Evolutionary conservation across 345 rosid species (phyloP).

Genomic region (Eucalyptus regnans): DNA sequence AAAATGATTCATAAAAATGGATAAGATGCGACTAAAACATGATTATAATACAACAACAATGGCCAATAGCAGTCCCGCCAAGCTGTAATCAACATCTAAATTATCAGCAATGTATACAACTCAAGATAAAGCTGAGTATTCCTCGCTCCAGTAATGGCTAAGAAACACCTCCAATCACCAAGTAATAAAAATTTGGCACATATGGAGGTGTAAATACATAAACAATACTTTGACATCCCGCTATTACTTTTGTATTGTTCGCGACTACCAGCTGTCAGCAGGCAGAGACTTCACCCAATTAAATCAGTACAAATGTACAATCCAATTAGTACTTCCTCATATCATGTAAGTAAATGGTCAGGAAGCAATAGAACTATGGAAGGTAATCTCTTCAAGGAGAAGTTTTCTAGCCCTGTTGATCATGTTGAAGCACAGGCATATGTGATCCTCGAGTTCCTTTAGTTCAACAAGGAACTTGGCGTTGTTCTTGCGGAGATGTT

Average conservation of each 20-base stretch:
- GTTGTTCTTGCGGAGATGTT: constrained; percentile 37
- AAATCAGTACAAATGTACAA: background rate
- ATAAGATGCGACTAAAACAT: background rate
- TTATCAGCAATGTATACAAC: background rate
- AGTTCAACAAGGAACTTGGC: constrained; percentile 24
- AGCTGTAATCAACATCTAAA: background rate
- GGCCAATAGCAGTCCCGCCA: background rate
- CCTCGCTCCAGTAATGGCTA: background rate
- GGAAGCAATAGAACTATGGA: background rate
- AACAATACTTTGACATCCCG: background rate
- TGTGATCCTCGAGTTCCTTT: constrained; percentile 55
- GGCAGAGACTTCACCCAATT: background rate
- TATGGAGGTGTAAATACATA: background rate
- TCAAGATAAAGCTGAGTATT: background rate
- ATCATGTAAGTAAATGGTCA: too few species aligned
- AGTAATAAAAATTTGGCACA: background rate
- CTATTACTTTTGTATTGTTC: background rate
- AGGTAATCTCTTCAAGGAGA: constrained; percentile 36
- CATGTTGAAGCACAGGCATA: constrained; percentile 44
- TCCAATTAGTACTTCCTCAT: background rate
- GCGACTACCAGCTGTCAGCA: background rate
- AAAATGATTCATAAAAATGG: background rate
- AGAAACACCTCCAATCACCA: background rate
- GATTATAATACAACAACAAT: background rate
- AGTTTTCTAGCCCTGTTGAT: constrained; percentile 47